Base-by-base conservation (phyloP, 306 rosid species). In the Quercus bicolor region DNA sequence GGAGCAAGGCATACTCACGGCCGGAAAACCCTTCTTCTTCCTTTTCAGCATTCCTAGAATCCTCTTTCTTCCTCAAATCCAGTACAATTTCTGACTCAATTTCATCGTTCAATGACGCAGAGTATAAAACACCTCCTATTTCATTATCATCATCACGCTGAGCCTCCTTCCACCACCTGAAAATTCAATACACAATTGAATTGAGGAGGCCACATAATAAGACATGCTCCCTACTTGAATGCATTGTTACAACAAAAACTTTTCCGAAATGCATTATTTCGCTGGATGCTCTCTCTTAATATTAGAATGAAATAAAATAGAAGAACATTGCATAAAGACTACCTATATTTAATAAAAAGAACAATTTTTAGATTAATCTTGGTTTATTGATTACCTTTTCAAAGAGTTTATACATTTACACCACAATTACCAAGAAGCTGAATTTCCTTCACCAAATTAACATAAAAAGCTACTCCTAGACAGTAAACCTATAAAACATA, bases 91-190 rank as follows among this genome's bases (percentile, higher is more conserved):
- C 89, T 1, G 80, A 70, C 57, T 81, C 93, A 3, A 68, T 75
- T 26, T 75, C 90, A 40, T 75, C 68, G 40, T 79, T 64, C 23
- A 81, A 80, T 57, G 73, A 51, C 9, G 85, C 96, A 10, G 84
- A 37, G 65, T 90, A 94, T 72, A 89, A 14, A 20, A 94, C 90
- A 29, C 94, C 89, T 62, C 79, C 96, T 7, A 51, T 68, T 23
- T 54, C 73, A 77, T 90, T 87, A 21, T 57, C 86, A 23, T 76
- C 85, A 28, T 74, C 89, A 26, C 43, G 70, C 52, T 86, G 85
- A 37, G 78, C 89, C 71, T 90, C 94, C 70, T 77, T 73, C 98
- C 90, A 90, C 96, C 97, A 92, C 87, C 98, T 94, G 87, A 78
- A 89, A 56, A 43, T 11, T 10, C 57, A 77, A 75, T 40, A 26